A percentile compares a stretch with the other conserved stretches of the same genome.
Evolutionary conservation across 208 protist species (phyloP).

Genomic region (Novymonas esmeraldas): DNA sequence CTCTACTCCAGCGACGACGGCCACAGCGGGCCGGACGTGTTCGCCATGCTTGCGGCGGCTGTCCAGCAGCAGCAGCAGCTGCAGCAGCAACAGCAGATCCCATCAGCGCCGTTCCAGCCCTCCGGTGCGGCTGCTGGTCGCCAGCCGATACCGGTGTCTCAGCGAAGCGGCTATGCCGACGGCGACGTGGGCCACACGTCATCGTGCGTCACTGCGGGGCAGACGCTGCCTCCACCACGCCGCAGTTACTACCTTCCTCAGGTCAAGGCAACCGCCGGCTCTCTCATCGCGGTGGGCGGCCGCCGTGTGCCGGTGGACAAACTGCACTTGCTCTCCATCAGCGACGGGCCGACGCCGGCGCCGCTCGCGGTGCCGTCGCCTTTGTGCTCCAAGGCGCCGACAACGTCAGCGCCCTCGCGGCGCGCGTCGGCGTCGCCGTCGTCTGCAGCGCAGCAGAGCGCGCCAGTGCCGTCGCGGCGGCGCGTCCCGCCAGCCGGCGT

Average conservation of each 20-base stretch:
- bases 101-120: background rate
- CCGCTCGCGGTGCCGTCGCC: background rate
- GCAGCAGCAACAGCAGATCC: background rate
- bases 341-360: conserved; percentile 16
- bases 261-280: conserved; percentile 42
- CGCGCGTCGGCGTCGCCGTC: background rate
- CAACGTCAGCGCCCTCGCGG: no score
- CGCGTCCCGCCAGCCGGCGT: conserved; percentile 33
- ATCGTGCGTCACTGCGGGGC: background rate
- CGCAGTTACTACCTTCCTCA: conserved; percentile 36
- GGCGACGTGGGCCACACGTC: background rate
- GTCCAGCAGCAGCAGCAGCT: conserved; percentile 25
- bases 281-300: conserved; percentile 72
- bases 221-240: conserved; percentile 11
- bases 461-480: conserved; percentile 52
- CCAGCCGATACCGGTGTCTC: background rate
- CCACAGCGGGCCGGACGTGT: conserved; percentile 14
- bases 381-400: no score
- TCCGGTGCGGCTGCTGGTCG: conserved; percentile 11
- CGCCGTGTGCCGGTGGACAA: conserved; percentile 83
- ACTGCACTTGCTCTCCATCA: conserved; percentile 57
- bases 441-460: conserved; percentile 12
- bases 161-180: background rate
- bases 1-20: conserved; percentile 9
- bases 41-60: conserved; percentile 30